Evolutionary conservation across 495 filamentous ascomycete species (phyloP).

Genomic region (Acidiella bohemica): DNA sequence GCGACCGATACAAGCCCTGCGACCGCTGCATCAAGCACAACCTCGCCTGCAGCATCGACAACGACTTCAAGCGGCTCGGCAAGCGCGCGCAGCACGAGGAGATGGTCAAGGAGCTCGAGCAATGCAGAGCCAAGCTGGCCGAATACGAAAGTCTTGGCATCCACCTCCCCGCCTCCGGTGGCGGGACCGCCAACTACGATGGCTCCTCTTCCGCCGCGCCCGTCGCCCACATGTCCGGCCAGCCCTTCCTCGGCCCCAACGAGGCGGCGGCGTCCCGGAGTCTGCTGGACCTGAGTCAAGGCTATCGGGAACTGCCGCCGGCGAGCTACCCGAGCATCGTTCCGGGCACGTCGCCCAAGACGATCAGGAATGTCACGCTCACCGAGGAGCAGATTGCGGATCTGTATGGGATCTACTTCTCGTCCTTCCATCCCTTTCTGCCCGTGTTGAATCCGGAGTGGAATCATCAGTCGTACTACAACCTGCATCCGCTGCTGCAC

Average conservation of each 20-base stretch:
- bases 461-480: conserved; percentile 61
- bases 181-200: background rate
- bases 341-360: conserved; percentile 29
- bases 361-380: conserved; percentile 61
- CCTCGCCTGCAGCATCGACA: conserved; percentile 83
- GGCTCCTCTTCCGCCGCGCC: conserved; percentile 7
- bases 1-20: conserved; percentile 71
- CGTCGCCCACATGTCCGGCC: conserved; percentile 13
- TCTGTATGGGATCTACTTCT: conserved; percentile 69
- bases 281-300: conserved; percentile 16
- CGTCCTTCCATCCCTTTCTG: conserved; percentile 70
- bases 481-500: conserved; percentile 61
- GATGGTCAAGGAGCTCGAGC: conserved; percentile 60
- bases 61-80: conserved; percentile 83
- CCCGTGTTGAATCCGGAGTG: conserved; percentile 63
- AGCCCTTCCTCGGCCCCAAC: conserved; percentile 15
- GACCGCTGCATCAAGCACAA: conserved; percentile 72
- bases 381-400: conserved; percentile 57
- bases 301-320: conserved; percentile 10
- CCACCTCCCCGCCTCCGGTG: conserved; percentile 29
- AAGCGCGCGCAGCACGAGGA: conserved; percentile 85
- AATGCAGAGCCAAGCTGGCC: conserved; percentile 36
- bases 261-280: conserved; percentile 14
- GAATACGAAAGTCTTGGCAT: conserved; percentile 17
- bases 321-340: conserved; percentile 10